Evolutionary conservation across 1,284 basidiomycete species (phyloP), one percentile per base, ranked within the genome.

Genomic region (Ustilago hordei): DNA sequence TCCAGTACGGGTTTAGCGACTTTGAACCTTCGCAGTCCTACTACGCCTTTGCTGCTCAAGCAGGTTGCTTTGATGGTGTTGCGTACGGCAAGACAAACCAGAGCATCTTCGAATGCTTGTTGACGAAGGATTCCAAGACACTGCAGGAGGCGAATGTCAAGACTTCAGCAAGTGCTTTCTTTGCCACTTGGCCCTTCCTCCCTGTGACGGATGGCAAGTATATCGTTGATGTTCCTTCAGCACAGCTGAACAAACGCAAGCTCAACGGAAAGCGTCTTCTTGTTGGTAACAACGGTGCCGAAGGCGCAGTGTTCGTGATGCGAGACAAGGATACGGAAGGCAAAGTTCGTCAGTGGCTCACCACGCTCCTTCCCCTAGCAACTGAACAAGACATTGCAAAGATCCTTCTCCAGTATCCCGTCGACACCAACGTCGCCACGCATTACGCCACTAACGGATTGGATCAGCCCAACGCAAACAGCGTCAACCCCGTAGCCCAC

Each of bases 271-370:
- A 59, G 39, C 55, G 47, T 15, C 50, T 69, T 23, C 56, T 74
- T 13, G 66, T 74, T 23, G 71, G 71, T 23, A 74, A 74, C 59
- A 69, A 74, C 19, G 71, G 59, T 9, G 71, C 61, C 5, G 71
- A 74, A 28, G 71, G 71, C 5, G 55, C 15, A 1, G 23, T 62
- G 23, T 74, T 74, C 36, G 62, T 68, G 6, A 48, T 35, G 38
- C 55, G 59, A 15, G 38, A 56, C 53, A 74, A 69, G 36, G 55
- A 52, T 23, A 69, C 62, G 4, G 62, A 74, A 39, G 23, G 45
- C 1, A 55, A 69, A 23, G 17, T 74, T 34, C 58, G 19, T 28
- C 52, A 31, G 7, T 74, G 66, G 65, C 47, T 74, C 39, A 56
- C 31, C 12, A 60, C 59, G 3, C 32, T 74, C 11, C 48, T 69